These are phyloP conservation scores for Clavispora santaluciae DNA, from an alignment of 805 yeast genomes.

Conservation along the genomic window DNA sequence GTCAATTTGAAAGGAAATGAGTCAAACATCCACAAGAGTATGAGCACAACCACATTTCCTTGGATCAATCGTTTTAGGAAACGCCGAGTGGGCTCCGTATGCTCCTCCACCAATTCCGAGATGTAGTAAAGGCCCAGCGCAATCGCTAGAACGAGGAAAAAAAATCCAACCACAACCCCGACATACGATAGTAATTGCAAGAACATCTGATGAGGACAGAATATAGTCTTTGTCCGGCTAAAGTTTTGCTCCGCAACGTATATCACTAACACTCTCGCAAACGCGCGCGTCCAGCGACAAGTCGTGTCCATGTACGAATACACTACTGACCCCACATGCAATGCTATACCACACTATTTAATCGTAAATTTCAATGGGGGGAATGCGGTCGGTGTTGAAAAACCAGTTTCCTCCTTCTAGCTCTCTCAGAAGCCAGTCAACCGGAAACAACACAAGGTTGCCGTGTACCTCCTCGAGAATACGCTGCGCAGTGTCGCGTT, in stretches of 20 bases:
- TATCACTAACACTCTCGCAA: not conserved
- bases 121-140: slow-evolving; percentile 91
- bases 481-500: slow-evolving; percentile 71
- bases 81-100: slow-evolving; percentile 77
- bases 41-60: slow-evolving; percentile 48
- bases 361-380: slow-evolving; percentile 86
- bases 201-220: slow-evolving; percentile 22
- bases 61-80: slow-evolving; percentile 61
- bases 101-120: slow-evolving; percentile 91
- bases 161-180: slow-evolving; percentile 35
- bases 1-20: slow-evolving; percentile 71
- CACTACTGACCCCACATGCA: no score
- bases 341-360: slow-evolving; percentile 1
- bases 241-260: not conserved
- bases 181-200: slow-evolving; percentile 35
- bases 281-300: not conserved
- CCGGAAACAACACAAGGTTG: slow-evolving; percentile 85
- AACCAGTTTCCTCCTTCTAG: slow-evolving; percentile 93
- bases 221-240: no score
- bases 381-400: slow-evolving; percentile 86
- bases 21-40: slow-evolving; percentile 65
- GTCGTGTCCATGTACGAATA: not conserved
- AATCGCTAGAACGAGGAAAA: slow-evolving; percentile 46
- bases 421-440: slow-evolving; percentile 85
- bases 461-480: slow-evolving; percentile 74